Percentiles rank a stretch among this genome's conserved stretches.
These are phyloP conservation scores for Cystofilobasidium ferigula DNA, from an alignment of 768 basidiomycete genomes.

Conservation along the genomic window DNA sequence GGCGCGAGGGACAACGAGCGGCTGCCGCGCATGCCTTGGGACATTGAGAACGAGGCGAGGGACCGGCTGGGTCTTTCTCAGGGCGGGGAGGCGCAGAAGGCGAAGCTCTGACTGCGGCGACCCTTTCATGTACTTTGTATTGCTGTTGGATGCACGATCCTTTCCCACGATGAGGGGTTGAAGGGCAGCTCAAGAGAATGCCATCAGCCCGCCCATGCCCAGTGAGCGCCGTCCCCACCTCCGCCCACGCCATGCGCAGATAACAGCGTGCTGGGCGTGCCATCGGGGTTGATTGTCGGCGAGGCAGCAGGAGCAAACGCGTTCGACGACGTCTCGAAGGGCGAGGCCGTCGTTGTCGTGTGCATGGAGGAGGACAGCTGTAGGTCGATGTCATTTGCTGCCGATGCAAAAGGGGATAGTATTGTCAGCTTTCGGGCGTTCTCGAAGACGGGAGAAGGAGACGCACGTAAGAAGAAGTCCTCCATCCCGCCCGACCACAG, in stretches of 20 bases:
- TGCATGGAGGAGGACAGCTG: neutral
- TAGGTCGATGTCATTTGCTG: neutral
- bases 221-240: too few species aligned
- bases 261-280: too few species aligned
- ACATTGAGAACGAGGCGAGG: neutral
- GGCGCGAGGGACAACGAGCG: neutral
- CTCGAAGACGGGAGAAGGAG: neutral
- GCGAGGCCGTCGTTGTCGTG: too few species aligned
- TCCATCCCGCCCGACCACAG: conserved; percentile 26
- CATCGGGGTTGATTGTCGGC: too few species aligned
- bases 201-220: too few species aligned
- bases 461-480: conserved; percentile 9
- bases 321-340: too few species aligned
- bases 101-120: conserved; percentile 5
- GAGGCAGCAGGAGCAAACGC: too few species aligned
- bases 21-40: neutral
- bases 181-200: too few species aligned
- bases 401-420: neutral
- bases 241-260: too few species aligned
- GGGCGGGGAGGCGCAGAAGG: neutral
- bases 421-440: neutral
- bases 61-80: neutral
- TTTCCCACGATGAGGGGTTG: too few species aligned
- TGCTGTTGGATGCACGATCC: too few species aligned
- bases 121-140: too few species aligned